Conservation (phyloP, 768 basidiomycete genomes). For the Gautieria morchelliformis region DNA sequence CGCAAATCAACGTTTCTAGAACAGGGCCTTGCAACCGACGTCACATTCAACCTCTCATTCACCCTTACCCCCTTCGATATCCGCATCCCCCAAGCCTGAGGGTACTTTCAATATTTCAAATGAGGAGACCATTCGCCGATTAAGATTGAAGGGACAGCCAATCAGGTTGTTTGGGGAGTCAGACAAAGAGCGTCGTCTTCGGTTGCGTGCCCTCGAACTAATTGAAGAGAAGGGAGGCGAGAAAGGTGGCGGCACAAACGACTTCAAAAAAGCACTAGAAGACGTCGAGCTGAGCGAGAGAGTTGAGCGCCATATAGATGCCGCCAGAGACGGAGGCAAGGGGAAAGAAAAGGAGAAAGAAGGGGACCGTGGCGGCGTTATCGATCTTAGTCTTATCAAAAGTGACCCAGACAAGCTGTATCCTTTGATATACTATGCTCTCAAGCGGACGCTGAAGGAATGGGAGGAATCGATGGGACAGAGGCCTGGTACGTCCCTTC, state of each 20-base stretch:
- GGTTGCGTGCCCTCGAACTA: constrained; percentile 87
- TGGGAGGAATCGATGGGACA: constrained; percentile 96
- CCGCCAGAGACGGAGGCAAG: constrained; percentile 26
- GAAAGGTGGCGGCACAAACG: constrained; percentile 74
- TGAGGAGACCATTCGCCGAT: constrained; percentile 81
- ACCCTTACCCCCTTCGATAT: constrained; percentile 25
- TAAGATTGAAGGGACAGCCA: constrained; percentile 88
- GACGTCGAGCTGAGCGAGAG: constrained; percentile 77
- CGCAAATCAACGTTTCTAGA: neutral
- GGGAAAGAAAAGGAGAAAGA: constrained; percentile 57
- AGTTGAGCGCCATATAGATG: constrained; percentile 41
- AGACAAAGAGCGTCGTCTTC: constrained; percentile 85
- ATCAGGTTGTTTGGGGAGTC: constrained; percentile 91
- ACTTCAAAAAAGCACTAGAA: constrained; percentile 84
- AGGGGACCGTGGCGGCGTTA: constrained; percentile 35
- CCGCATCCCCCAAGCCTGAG: constrained; percentile 33
- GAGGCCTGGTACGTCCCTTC: constrained; percentile 58
- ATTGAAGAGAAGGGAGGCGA: constrained; percentile 86
- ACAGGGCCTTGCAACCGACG: constrained; percentile 24
- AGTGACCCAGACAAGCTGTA: constrained; percentile 92
- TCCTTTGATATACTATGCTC: constrained; percentile 91
- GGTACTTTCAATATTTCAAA: constrained; percentile 79
- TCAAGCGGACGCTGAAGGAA: constrained; percentile 88
- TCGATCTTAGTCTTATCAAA: constrained; percentile 79
- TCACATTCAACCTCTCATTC: constrained; percentile 34